Base-by-base conservation (phyloP, 345 rosid species). In the Populus euphratica region DNA sequence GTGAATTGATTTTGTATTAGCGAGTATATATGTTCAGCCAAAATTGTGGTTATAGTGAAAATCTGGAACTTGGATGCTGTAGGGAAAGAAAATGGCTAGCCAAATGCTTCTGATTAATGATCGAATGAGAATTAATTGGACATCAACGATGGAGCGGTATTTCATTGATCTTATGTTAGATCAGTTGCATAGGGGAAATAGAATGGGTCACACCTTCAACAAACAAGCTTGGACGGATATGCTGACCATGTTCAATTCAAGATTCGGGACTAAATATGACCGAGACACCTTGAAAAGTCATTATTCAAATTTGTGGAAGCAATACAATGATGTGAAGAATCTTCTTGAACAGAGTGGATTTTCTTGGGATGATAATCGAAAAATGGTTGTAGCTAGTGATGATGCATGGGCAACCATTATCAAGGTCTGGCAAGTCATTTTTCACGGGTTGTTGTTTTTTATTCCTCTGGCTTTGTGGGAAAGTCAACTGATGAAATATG, bases 271-370 rank as follows among this genome's bases (percentile, higher is more conserved):
- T 25, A 80, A 68, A 61, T 80, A 77, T 73, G 87, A 82, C 56
- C 68, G 78, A 52, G 87, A 85, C 68, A 41, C 69, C 35, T 72
- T 85, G 77, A 85, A 80, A 75, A 85, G 77, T 78, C 85, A 78
- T 62, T 80, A 82, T 50, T 74, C 84, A 23, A 33, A 49, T 72
- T 73, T 86, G 74, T 81, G 86, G 88, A 83, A 81, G 79, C 86
- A 86, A 80, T 81, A 79, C 79, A 86, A 81, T 77, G 86, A 83
- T 66, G 79, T 86, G 35, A 86, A 86, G 86, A 81, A 79, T 86
- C 82, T 86, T 76, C 85, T 86, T 9, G 86, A 84, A n/a, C 88
- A 83, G 76, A 77, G 69, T 69, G 86, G 81, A 29, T 86, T 86
- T 75, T 77, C 81, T 23, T 86, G 86, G 86, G 88, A 86, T 80